Evolutionary conservation across 2,329 filamentous ascomycete genomes (phyloP), one percentile per base, ranked within the genome.

Genomic region (Talaromyces funiculosus): DNA sequence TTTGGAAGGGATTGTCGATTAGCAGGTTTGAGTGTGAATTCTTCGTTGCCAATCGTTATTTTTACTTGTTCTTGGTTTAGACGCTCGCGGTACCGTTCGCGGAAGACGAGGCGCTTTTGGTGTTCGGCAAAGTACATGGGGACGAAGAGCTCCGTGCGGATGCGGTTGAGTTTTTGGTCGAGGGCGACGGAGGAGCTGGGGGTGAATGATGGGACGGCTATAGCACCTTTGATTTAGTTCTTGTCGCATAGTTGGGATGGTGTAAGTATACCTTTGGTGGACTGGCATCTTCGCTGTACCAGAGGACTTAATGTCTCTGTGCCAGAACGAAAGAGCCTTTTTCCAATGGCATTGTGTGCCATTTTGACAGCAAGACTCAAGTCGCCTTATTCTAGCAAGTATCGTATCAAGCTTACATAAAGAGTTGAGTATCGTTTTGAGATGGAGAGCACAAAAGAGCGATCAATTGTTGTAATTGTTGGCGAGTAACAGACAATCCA

Each of bases 121-220:
- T 69, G 69, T 5, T 67, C 61, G 37, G 68, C 66, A 4, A 80
- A 71, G 38, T 72, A 71, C 53, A 69, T 70, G 29, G 77, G 78
- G 33, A 78, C 74, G 66, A 80, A 79, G 54, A 79, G 68, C 42
- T 75, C 72, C 62, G 78, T 66, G 64, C 77, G 77, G 67, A 76
- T 78, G 61, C 68, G 69, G 29, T 70, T 65, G 33, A 80, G 71
- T 53, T 74, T 67, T 45, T 72, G 64, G 64, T 78, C 72, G 60
- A 79, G 68, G 65, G 78, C 73, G 53, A 72, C 64, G 29, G 75
- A 76, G 16, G 71, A 70, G 53, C 75, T 75, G 14, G 72, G 69
- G 31, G 66, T 65, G 65, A 79, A 79, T 4, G 67, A 69, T 10
- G 77, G 77, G 40, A 79, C 69, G 35, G 67, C 70, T 75, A 57